Percentiles rank a stretch among this genome's conserved stretches.
Evolutionary conservation across 768 basidiomycete species (phyloP).

Genomic region (Sarcodon aspratus): DNA sequence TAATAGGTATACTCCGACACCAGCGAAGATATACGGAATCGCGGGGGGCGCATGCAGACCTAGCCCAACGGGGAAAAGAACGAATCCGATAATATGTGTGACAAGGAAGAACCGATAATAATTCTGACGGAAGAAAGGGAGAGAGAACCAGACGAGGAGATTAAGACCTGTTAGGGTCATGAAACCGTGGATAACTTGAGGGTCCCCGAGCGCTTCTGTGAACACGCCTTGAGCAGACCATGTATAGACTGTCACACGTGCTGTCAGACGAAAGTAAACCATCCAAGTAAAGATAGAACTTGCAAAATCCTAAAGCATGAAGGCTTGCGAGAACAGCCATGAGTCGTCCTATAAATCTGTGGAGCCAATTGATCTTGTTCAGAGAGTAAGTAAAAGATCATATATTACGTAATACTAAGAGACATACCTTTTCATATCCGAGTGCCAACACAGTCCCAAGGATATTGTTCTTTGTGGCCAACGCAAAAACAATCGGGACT

Average conservation of each 20-base stretch:
- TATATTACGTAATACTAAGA: background rate
- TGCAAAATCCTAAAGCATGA: slow-evolving; percentile 46
- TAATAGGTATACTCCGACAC: slow-evolving; percentile 36
- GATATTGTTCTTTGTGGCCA: slow-evolving; percentile 65
- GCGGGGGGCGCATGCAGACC: slow-evolving; percentile 41
- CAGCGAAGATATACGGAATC: slow-evolving; percentile 45
- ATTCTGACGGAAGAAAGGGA: slow-evolving; percentile 37
- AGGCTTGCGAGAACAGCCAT: slow-evolving; percentile 47
- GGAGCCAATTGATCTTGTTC: slow-evolving; percentile 57
- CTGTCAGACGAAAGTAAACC: background rate
- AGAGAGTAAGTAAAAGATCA: no score
- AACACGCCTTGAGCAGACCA: slow-evolving; percentile 37
- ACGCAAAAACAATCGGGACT: slow-evolving; percentile 50
- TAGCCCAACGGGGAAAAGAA: slow-evolving; percentile 45
- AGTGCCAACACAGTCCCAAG: slow-evolving; percentile 44
- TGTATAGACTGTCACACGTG: slow-evolving; percentile 36
- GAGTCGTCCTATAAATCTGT: slow-evolving; percentile 55
- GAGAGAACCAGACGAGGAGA: slow-evolving; percentile 51
- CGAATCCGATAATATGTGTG: slow-evolving; percentile 46
- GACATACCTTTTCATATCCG: slow-evolving; percentile 54
- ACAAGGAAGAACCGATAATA: slow-evolving; percentile 57
- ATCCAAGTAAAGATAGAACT: slow-evolving; percentile 11
- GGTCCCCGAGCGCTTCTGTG: slow-evolving; percentile 18
- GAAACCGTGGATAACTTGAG: slow-evolving; percentile 36
- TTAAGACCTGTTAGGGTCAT: slow-evolving; percentile 41